A percentile compares a stretch with the other conserved stretches of the same genome.
Evolutionary conservation across 2,329 filamentous ascomycete genomes (phyloP).

Genomic region (Aspergillus ochraceus): DNA sequence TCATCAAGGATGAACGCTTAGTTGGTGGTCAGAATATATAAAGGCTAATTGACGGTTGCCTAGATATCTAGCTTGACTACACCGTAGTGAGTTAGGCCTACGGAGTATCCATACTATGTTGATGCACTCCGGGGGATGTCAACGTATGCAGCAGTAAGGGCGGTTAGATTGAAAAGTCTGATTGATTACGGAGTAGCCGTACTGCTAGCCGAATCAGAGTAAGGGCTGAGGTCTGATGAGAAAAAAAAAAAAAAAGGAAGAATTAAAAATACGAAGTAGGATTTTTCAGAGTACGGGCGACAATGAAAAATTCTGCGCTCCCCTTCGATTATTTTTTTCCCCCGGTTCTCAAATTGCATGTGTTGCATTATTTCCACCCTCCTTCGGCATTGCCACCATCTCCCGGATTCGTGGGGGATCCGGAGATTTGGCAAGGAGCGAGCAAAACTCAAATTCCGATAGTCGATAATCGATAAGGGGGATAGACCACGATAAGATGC

Average conservation of each 20-base stretch:
- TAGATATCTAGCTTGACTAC: background rate
- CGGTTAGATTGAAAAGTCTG: background rate
- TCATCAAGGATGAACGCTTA: background rate
- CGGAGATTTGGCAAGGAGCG: constrained; percentile 14
- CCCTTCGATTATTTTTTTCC: background rate
- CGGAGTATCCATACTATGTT: too few species aligned
- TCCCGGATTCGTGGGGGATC: constrained; percentile 23
- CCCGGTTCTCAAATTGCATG: background rate
- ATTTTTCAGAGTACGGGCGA: background rate
- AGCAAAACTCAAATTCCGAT: constrained; percentile 9
- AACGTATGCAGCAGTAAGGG: background rate
- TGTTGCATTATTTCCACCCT: constrained; percentile 2
- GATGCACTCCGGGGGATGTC: background rate
- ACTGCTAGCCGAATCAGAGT: background rate
- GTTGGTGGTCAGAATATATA: too few species aligned
- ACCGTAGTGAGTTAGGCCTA: too few species aligned
- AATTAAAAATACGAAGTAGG: background rate
- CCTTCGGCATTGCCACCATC: constrained; percentile 10
- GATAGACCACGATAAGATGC: background rate
- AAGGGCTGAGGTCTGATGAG: background rate
- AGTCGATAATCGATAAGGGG: constrained; percentile 21
- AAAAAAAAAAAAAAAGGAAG: background rate
- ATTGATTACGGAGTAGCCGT: background rate
- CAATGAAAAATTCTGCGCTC: background rate
- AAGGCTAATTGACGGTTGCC: background rate